These are phyloP conservation scores for Eremothecium sinecaudum DNA, from an alignment of 1,139 yeast species.

Conservation along the genomic window DNA sequence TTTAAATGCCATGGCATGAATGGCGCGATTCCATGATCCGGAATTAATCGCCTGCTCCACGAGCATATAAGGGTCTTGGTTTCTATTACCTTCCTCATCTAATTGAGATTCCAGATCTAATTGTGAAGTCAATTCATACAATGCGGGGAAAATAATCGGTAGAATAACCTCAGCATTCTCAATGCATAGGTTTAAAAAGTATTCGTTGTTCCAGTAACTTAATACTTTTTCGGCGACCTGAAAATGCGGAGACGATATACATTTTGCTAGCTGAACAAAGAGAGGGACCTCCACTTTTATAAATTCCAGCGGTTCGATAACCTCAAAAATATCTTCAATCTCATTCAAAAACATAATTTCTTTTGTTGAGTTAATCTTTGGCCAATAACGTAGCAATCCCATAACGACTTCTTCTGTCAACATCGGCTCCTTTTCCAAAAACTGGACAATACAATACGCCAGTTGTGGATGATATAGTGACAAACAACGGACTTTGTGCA, in stretches of 20 bases:
- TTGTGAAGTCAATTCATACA: constrained; percentile 66
- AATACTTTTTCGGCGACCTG: constrained; percentile 95
- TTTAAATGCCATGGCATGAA: constrained; percentile 81
- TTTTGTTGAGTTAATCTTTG: constrained; percentile 88
- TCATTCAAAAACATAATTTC: constrained; percentile 94
- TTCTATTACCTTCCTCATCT: constrained; percentile 31
- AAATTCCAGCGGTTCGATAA: constrained; percentile 89
- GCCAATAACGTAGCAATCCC: constrained; percentile 94
- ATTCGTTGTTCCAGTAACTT: constrained; percentile 92
- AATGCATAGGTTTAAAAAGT: constrained; percentile 78
- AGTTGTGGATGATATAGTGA: constrained; percentile 91
- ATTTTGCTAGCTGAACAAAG: constrained; percentile 87
- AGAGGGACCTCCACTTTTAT: constrained; percentile 86
- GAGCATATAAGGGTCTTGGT: constrained; percentile 30
- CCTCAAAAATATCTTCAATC: constrained; percentile 93
- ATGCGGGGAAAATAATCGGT: constrained; percentile 84
- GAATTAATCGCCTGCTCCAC: constrained; percentile 33
- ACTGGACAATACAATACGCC: constrained; percentile 95
- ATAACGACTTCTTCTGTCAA: constrained; percentile 90
- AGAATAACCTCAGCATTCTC: constrained; percentile 86
- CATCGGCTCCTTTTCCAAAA: constrained; percentile 84
- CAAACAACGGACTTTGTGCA: constrained; percentile 84
- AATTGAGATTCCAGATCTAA: constrained; percentile 35
- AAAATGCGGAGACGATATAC: constrained; percentile 92
- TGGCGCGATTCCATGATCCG: constrained; percentile 77